A percentile compares a stretch with the other conserved stretches of the same genome.
These are phyloP conservation scores for Petunia secreta DNA, from an alignment of 257 asterid genomes.

Conservation along the genomic window DNA sequence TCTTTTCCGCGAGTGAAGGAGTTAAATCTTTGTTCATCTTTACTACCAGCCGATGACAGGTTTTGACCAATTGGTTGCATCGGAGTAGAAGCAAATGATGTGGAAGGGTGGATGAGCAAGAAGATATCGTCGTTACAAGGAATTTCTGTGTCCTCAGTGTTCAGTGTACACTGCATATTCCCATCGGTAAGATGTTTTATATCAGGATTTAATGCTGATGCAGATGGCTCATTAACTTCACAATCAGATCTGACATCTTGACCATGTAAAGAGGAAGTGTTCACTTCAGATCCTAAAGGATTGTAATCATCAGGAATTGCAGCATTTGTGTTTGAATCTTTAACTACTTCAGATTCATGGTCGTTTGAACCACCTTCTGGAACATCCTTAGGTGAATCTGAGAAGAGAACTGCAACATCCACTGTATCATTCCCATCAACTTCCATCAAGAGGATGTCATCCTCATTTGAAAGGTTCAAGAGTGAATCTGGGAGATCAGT, in stretches of 20 bases:
- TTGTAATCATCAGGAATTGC: slow-evolving; percentile 38
- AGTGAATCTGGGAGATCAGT: slow-evolving; percentile 80
- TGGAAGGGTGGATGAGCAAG: slow-evolving; percentile 90
- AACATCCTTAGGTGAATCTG: slow-evolving; percentile 46
- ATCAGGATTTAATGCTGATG: slow-evolving; percentile 45
- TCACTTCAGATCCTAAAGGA: slow-evolving; percentile 41
- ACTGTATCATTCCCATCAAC: slow-evolving; percentile 51
- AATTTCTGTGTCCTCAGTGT: slow-evolving; percentile 89
- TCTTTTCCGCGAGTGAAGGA: slow-evolving; percentile 49
- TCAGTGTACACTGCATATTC: slow-evolving; percentile 59
- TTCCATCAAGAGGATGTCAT: slow-evolving; percentile 58
- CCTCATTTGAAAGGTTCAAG: slow-evolving; percentile 85
- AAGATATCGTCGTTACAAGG: slow-evolving; percentile 99
- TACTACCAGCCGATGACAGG: slow-evolving; percentile 42
- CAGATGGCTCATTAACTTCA: slow-evolving; percentile 47
- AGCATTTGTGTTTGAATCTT: slow-evolving; percentile 40
- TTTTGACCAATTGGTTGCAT: slow-evolving; percentile 44
- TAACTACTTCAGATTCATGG: slow-evolving; percentile 39
- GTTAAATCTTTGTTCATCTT: slow-evolving; percentile 46
- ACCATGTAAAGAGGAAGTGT: slow-evolving; percentile 33
- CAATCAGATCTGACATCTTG: slow-evolving; percentile 41
- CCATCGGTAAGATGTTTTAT: slow-evolving; percentile 51
- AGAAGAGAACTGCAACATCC: slow-evolving; percentile 30
- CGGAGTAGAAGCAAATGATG: slow-evolving; percentile 60
- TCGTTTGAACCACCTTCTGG: slow-evolving; percentile 40